These are phyloP conservation scores for Trichoderma semiorbis DNA, from an alignment of 2,329 filamentous ascomycete species.

Conservation along the genomic window DNA sequence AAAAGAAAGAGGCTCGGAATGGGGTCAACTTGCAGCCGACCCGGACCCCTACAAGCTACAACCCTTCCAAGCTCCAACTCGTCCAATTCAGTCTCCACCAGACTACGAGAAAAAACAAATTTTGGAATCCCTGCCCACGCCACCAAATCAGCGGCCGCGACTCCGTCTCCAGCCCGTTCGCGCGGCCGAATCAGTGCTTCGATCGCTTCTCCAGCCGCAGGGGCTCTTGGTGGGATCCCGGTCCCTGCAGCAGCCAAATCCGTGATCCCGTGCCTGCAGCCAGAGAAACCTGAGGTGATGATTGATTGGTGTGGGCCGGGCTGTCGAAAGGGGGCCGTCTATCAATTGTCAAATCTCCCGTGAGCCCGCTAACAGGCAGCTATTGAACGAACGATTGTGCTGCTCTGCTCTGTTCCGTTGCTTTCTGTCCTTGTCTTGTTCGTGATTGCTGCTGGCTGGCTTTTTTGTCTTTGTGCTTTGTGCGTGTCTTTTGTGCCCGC, in stretches of 20 bases:
- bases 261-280: neutral
- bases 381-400: neutral
- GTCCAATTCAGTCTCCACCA: neutral
- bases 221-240: neutral
- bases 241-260: neutral
- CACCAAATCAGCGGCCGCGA: constrained; percentile 4
- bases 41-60: too few species aligned
- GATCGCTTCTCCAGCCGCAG: constrained; percentile 4
- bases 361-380: neutral
- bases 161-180: neutral
- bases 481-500: neutral
- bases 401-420: neutral
- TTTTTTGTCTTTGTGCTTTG: neutral
- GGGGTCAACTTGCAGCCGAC: constrained; percentile 8
- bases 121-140: neutral
- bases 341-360: constrained; percentile 14
- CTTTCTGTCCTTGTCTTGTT: neutral
- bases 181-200: constrained; percentile 7
- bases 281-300: neutral
- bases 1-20: neutral
- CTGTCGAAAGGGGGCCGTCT: constrained; percentile 9
- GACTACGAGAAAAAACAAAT: neutral
- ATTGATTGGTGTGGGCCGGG: constrained; percentile 10
- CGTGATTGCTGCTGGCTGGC: neutral
- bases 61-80: neutral